Percentiles rank a stretch among this genome's conserved stretches.
These are phyloP conservation scores for Penicillium sp. DNA, from an alignment of 2,329 filamentous ascomycete genomes.

Conservation along the genomic window DNA sequence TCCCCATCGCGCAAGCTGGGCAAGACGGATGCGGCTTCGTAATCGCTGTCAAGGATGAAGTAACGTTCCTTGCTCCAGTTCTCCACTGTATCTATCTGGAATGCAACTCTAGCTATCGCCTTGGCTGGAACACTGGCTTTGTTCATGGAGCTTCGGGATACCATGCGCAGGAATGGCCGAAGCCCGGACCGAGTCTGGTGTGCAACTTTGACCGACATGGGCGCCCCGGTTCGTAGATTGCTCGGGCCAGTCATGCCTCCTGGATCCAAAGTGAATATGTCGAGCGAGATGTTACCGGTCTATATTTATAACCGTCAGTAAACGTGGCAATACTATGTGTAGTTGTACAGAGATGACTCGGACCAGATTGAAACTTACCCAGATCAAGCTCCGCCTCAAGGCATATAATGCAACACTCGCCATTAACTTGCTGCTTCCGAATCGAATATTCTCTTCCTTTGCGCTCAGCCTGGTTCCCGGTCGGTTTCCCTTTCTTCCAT, in stretches of 20 bases:
- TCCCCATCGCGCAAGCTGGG: constrained; percentile 28
- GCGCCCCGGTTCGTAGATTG: constrained; percentile 25
- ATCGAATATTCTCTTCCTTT: constrained; percentile 33
- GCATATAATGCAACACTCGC: constrained; percentile 39
- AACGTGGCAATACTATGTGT: not conserved
- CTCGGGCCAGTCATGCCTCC: constrained; percentile 31
- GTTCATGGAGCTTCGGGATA: constrained; percentile 39
- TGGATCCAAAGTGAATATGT: constrained; percentile 39
- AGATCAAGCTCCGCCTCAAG: constrained; percentile 36
- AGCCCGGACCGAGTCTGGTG: constrained; percentile 36
- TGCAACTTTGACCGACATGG: constrained; percentile 32
- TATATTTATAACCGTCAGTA: constrained; percentile 18
- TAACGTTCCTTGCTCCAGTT: constrained; percentile 33
- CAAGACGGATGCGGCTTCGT: constrained; percentile 39
- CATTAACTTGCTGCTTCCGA: constrained; percentile 38
- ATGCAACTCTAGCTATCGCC: constrained; percentile 36
- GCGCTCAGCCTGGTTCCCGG: constrained; percentile 29
- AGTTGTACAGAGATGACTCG: not conserved
- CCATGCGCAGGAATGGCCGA: constrained; percentile 34
- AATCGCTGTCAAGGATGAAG: constrained; percentile 36
- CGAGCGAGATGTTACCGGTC: constrained; percentile 36
- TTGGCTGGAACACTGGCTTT: constrained; percentile 37
- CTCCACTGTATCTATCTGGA: constrained; percentile 32
- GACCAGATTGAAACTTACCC: constrained; percentile 26
- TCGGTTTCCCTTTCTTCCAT: constrained; percentile 15